phyloP scores from a whole-genome alignment of 2,329 filamentous ascomycete genomes.

The Fusarium sp. region DNA sequence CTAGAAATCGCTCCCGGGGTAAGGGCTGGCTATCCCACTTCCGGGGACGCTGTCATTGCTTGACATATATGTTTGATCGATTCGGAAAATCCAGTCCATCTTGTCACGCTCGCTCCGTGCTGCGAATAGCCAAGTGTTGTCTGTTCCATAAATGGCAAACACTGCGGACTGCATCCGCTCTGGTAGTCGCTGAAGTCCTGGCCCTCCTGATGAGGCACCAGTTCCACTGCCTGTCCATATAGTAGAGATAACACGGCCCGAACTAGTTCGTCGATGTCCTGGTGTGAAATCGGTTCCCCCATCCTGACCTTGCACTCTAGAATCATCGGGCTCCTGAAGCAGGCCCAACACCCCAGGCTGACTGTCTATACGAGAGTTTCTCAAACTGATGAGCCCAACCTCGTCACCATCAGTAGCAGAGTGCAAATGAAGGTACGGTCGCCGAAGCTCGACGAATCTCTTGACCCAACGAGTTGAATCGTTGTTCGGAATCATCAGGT shows the following conservation, averaged over 20 bases:
- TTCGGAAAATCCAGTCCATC: slow-evolving; percentile 94
- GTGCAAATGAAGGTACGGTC: slow-evolving; percentile 92
- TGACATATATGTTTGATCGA: slow-evolving; percentile 80
- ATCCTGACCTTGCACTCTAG: slow-evolving; percentile 46
- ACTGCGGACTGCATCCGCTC: slow-evolving; percentile 74
- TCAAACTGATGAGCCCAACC: slow-evolving; percentile 86
- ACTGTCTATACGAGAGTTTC: slow-evolving; percentile 90
- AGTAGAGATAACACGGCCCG: slow-evolving; percentile 63
- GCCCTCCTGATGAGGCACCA: slow-evolving; percentile 33
- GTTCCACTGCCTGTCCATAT: slow-evolving; percentile 62
- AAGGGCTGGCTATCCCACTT: slow-evolving; percentile 50
- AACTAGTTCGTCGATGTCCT: slow-evolving; percentile 59
- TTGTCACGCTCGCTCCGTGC: slow-evolving; percentile 90
- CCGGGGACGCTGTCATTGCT: slow-evolving; percentile 53
- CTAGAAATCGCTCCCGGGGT: slow-evolving; percentile 46
- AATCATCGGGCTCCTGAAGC: slow-evolving; percentile 63
- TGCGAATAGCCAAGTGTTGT: slow-evolving; percentile 95
- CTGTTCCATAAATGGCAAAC: slow-evolving; percentile 92
- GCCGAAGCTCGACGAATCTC: slow-evolving; percentile 89
- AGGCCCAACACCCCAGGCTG: slow-evolving; percentile 87
- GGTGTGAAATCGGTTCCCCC: slow-evolving; percentile 52
- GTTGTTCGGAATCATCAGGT: slow-evolving; percentile 84
- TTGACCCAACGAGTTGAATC: slow-evolving; percentile 88
- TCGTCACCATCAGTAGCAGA: slow-evolving; percentile 88
- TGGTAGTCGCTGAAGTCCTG: slow-evolving; percentile 62